phyloP scores from a whole-genome alignment of 179 eudicot species.

The Beta lomatogona region DNA sequence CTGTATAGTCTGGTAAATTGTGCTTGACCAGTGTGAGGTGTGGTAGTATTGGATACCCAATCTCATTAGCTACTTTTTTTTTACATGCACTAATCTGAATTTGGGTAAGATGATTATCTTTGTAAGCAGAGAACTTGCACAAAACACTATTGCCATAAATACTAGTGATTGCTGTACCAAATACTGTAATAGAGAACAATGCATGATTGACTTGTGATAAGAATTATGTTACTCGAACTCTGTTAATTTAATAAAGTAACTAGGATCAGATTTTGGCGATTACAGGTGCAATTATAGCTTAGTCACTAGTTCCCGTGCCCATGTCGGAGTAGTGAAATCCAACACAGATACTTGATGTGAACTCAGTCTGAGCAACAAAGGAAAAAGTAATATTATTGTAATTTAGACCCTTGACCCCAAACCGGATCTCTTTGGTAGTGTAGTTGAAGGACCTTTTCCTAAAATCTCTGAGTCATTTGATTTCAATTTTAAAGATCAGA shows the following conservation, averaged over 20 bases:
- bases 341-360: background rate
- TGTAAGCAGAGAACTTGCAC: background rate
- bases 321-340: background rate
- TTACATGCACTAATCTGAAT: background rate
- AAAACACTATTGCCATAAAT: background rate
- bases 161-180: background rate
- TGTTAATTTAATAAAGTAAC: background rate
- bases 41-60: background rate
- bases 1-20: background rate
- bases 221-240: background rate
- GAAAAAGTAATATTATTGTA: background rate
- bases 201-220: background rate
- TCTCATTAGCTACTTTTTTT: background rate
- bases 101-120: background rate
- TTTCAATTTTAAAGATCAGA: background rate
- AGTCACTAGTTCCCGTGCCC: too few species aligned
- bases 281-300: too few species aligned
- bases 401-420: too few species aligned
- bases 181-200: background rate
- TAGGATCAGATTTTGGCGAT: too few species aligned
- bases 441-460: background rate
- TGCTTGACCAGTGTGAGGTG: conserved; percentile 2
- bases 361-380: background rate
- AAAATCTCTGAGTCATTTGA: background rate
- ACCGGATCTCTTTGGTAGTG: background rate